Evolutionary conservation across 768 basidiomycete genomes (phyloP), one percentile per base, ranked within the genome.

Genomic region (Asterophora lycoperdoides): DNA sequence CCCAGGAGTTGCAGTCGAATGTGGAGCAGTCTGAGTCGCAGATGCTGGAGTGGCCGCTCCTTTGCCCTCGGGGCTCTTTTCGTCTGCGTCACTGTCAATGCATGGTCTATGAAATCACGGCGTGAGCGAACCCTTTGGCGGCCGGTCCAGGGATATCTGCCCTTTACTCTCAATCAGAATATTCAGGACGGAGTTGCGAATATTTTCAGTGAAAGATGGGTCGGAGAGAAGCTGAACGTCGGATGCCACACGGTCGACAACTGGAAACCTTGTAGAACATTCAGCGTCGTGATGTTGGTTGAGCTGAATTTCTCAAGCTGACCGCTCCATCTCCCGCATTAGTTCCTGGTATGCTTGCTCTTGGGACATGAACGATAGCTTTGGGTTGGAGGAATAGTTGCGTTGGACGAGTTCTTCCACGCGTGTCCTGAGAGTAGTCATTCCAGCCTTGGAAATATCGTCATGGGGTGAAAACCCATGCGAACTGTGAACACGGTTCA

Each of bases 301-400:
- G 5, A 13, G 15, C 2, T 44, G 8, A 17, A 14, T 36, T 49
- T 26, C 19, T 29, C 44, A 32, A 40, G 54, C 67, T 55, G 44
- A 81, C 86, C 85, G 76, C 63, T 86, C 83, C 23, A 89, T 69
- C 59, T 89, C 84, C 40, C 86, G 83, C 70, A 83, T 75, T 11
- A 89, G 65, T 54, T 87, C 86, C 48, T 74, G 68, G 53, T 79
- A 70, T n/a, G 79, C 67, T 8, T 64, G 64, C 2, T 84, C 82
- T 40, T 74, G 75, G 1, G 78, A 63, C 59, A 75, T 70, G 41
- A 74, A 73, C 11, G 77, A 69, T 39, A 86, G 61, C 53, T 77
- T 77, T 36, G 70, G 70, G 52, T 86, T 82, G 46, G 75, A 73
- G 32, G 65, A 56, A 8, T 88, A 65, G 48, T 78, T 75, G 54